Evolutionary conservation across 108 stramenopile genomes (phyloP).

Genomic region (Nannochloropsis salina): DNA sequence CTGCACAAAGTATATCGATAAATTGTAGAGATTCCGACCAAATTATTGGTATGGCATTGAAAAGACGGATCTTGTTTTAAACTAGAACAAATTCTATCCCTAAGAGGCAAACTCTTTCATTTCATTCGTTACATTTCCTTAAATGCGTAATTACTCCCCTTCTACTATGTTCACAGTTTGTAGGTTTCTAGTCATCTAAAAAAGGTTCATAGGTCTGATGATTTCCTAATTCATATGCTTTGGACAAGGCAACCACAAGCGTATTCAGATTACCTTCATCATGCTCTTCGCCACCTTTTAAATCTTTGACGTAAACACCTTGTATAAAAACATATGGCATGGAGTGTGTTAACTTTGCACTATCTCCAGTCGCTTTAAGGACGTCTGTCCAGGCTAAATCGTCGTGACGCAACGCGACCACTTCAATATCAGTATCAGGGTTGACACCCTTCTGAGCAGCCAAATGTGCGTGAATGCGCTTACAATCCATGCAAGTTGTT

Average conservation of each 20-base stretch:
- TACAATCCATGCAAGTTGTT: background rate
- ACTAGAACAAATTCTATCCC: too few species aligned
- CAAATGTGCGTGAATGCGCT: background rate
- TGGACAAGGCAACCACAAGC: conserved; percentile 1
- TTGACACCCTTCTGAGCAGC: background rate
- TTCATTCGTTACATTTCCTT: too few species aligned
- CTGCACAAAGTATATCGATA: too few species aligned
- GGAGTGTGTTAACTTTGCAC: background rate
- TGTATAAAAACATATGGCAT: background rate
- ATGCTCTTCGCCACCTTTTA: background rate
- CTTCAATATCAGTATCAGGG: conserved; percentile 12
- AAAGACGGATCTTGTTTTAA: too few species aligned
- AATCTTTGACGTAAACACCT: background rate
- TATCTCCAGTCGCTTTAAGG: background rate
- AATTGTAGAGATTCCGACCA: too few species aligned
- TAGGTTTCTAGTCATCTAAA: too few species aligned
- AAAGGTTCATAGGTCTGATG: too few species aligned
- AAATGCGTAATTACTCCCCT: too few species aligned
- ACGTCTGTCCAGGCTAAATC: conserved; percentile 16
- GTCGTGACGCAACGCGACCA: background rate
- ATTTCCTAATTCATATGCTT: too few species aligned
- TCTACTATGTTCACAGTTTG: too few species aligned
- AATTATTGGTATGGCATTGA: too few species aligned
- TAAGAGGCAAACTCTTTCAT: too few species aligned
- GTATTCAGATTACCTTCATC: background rate